phyloP scores from a whole-genome alignment of 345 rosid genomes.

The Linum usitatissimum region DNA sequence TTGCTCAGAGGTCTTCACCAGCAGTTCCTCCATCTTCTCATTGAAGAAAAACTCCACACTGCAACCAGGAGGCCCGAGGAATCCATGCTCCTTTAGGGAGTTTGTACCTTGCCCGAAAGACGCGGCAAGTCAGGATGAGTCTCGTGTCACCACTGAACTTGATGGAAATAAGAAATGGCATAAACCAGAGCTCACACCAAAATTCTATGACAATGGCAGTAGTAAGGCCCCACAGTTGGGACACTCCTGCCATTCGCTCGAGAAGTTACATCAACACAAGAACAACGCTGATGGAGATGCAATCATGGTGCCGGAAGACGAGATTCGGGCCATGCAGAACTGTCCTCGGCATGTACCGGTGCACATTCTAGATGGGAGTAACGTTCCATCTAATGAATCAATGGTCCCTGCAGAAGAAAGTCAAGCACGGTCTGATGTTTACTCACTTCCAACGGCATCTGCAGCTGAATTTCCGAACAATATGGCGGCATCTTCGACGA shows the following conservation, averaged over 20 bases:
- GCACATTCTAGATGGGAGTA: constrained; percentile 54
- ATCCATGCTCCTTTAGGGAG: constrained; percentile 43
- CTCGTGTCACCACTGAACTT: constrained; percentile 20
- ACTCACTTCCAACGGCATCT: constrained; percentile 43
- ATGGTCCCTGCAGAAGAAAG: constrained; percentile 37
- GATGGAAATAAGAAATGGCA: constrained; percentile 26
- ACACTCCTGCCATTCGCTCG: constrained; percentile 23
- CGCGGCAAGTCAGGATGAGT: constrained; percentile 25
- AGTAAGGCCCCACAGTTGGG: constrained; percentile 37
- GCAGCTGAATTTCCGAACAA: constrained; percentile 37
- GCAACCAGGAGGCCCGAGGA: constrained; percentile 24
- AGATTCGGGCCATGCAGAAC: constrained; percentile 42
- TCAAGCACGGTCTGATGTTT: constrained; percentile 29
- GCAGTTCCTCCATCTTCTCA: constrained; percentile 42
- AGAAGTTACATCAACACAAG: constrained; percentile 28
- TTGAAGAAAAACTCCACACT: constrained; percentile 36
- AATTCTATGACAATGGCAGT: constrained; percentile 34
- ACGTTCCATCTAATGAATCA: constrained; percentile 38
- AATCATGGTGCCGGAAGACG: constrained; percentile 25
- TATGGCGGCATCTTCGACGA: constrained; percentile 25
- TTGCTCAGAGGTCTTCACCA: constrained; percentile 58
- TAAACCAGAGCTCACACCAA: constrained; percentile 32
- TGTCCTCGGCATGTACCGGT: constrained; percentile 63
- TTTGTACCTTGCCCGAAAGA: constrained; percentile 42
- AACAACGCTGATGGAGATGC: constrained; percentile 23